Conservation (phyloP, 1,284 basidiomycete species). For the Singerocomus inundabilis region DNA sequence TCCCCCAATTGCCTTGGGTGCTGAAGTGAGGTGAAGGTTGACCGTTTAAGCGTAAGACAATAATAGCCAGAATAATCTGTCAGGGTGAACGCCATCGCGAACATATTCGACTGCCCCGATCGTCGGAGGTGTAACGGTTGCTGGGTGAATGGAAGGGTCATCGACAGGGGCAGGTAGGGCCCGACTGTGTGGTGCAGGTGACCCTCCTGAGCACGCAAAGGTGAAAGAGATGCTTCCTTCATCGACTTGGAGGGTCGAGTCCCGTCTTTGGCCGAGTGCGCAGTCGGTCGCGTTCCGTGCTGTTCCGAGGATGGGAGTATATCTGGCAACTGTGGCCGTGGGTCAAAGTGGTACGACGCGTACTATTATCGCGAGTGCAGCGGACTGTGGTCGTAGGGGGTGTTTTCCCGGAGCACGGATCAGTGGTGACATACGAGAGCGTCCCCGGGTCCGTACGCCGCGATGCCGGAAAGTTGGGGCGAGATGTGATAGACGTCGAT, state of each 20-base stretch:
- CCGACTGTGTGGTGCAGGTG: neutral
- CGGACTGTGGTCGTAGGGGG: too few species aligned
- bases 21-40: neutral
- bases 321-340: too few species aligned
- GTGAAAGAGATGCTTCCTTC: neutral
- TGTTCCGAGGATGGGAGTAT: too few species aligned
- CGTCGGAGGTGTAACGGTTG: neutral
- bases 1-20: neutral
- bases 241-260: too few species aligned
- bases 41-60: neutral
- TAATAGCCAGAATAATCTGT: neutral
- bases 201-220: neutral
- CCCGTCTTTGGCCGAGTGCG: too few species aligned
- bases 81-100: neutral
- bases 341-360: too few species aligned
- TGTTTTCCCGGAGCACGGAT: neutral
- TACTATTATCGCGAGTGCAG: too few species aligned
- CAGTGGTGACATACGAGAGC: neutral
- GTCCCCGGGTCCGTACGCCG: neutral
- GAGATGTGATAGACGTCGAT: neutral
- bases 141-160: slow-evolving; percentile 5
- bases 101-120: neutral
- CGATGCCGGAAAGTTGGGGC: neutral
- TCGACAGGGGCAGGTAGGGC: neutral
- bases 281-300: too few species aligned